Conservation (phyloP, 495 filamentous ascomycete species). For the Apiosordaria backusii region DNA sequence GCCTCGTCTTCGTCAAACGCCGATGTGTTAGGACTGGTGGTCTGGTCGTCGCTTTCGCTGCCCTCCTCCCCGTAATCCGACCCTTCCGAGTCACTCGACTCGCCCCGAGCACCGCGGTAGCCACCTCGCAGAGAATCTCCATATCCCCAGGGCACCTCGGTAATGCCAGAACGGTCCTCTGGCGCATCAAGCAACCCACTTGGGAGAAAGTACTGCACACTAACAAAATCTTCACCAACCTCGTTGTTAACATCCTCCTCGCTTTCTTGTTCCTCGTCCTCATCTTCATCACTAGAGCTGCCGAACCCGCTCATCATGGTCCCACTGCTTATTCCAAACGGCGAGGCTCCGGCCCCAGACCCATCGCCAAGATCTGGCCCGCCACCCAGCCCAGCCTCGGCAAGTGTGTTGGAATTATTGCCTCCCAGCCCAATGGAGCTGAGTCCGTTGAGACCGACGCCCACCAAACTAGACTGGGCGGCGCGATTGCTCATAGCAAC, state of each 20-base stretch:
- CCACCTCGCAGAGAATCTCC: neutral
- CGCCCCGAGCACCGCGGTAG: neutral
- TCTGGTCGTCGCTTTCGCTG: neutral
- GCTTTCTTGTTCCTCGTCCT: slow-evolving; percentile 88
- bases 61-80: neutral
- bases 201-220: neutral
- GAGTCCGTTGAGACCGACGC: slow-evolving; percentile 45
- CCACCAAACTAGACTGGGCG: slow-evolving; percentile 30
- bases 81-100: neutral
- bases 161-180: neutral
- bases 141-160: neutral
- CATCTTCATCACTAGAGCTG: slow-evolving; percentile 92
- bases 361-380: slow-evolving; percentile 71
- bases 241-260: slow-evolving; percentile 61
- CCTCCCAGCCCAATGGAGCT: slow-evolving; percentile 40
- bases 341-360: slow-evolving; percentile 61
- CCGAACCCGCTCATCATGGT: slow-evolving; percentile 90
- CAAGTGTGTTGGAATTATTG: slow-evolving; percentile 64
- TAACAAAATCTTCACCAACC: slow-evolving; percentile 34
- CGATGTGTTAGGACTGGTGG: neutral
- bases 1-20: neutral
- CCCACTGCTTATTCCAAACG: slow-evolving; percentile 63
- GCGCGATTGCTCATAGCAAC: slow-evolving; percentile 58
- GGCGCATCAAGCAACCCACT: slow-evolving; percentile 3
- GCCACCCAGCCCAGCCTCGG: slow-evolving; percentile 67